These are phyloP conservation scores for Sonneratia caseolaris DNA, from an alignment of 345 rosid species.

Conservation along the genomic window DNA sequence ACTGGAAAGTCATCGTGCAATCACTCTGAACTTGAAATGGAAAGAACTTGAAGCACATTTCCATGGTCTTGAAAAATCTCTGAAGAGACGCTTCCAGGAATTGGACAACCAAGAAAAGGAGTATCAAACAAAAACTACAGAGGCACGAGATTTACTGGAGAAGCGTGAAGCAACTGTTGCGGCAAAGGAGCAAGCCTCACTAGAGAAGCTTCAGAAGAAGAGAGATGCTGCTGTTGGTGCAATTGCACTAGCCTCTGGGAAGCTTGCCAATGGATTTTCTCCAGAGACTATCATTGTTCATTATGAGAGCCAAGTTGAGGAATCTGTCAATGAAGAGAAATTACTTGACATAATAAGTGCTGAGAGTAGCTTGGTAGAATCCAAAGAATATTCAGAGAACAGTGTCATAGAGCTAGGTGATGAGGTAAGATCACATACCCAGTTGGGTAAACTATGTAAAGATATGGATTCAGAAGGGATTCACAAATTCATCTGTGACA, in stretches of 20 bases:
- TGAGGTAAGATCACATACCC: conserved; percentile 63
- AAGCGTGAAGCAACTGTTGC: conserved; percentile 69
- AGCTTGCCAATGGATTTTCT: conserved; percentile 37
- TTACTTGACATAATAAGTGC: conserved; percentile 33
- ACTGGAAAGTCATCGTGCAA: conserved; percentile 88
- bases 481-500: conserved; percentile 89
- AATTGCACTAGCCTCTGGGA: conserved; percentile 51
- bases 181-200: conserved; percentile 68
- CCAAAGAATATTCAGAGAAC: conserved; percentile 34
- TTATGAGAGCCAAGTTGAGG: conserved; percentile 29
- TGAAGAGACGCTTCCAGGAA: conserved; percentile 97
- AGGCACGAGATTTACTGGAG: conserved; percentile 63
- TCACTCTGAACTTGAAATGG: conserved; percentile 89
- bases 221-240: conserved; percentile 75
- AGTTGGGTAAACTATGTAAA: conserved; percentile 62
- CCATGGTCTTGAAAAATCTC: conserved; percentile 91
- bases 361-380: conserved; percentile 42
- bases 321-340: conserved; percentile 26
- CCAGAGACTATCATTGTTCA: conserved; percentile 24
- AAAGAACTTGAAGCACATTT: conserved; percentile 96
- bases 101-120: conserved; percentile 91
- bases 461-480: conserved; percentile 85
- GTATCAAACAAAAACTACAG: conserved; percentile 58
- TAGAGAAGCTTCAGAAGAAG: conserved; percentile 79
- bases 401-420: conserved; percentile 18